A percentile compares a stretch with the other conserved stretches of the same genome.
Evolutionary conservation across 257 asterid genomes (phyloP).

Genomic region (Scutellaria baicalensis): DNA sequence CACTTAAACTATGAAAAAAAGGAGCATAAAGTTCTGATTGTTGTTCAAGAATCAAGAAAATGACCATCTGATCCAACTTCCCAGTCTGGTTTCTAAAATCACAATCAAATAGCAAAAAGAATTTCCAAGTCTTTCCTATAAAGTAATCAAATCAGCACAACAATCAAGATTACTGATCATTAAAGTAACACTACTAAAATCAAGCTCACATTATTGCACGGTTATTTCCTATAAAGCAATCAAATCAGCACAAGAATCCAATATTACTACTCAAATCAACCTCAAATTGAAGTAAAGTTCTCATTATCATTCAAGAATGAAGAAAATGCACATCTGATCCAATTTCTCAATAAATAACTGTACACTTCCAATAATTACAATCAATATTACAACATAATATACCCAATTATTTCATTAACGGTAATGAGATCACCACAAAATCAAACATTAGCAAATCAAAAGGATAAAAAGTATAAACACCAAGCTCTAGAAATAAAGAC

Average conservation of each 20-base stretch:
- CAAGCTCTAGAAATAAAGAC: not conserved
- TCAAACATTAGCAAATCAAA: not conserved
- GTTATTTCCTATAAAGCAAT: not conserved
- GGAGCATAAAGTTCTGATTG: not conserved
- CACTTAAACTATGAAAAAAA: not conserved
- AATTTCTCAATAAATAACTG: too few species aligned
- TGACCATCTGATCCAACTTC: not conserved
- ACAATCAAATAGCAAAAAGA: not conserved
- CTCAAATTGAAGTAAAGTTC: not conserved
- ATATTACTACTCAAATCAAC: not conserved
- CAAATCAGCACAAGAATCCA: not conserved
- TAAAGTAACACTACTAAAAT: not conserved
- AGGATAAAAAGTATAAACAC: not conserved
- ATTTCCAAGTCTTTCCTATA: not conserved
- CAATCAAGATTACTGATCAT: not conserved
- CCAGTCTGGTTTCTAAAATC: not conserved
- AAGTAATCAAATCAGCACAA: conserved; percentile 6
- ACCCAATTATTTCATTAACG: not conserved
- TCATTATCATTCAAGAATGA: too few species aligned
- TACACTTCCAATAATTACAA: too few species aligned
- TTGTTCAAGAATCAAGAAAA: conserved; percentile 13
- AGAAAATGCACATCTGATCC: too few species aligned
- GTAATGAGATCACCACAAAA: conserved; percentile 1
- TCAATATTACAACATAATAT: too few species aligned
- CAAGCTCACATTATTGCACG: not conserved